phyloP scores from a whole-genome alignment of 495 filamentous ascomycete species.

The Aspergillus carlsbadensis region DNA sequence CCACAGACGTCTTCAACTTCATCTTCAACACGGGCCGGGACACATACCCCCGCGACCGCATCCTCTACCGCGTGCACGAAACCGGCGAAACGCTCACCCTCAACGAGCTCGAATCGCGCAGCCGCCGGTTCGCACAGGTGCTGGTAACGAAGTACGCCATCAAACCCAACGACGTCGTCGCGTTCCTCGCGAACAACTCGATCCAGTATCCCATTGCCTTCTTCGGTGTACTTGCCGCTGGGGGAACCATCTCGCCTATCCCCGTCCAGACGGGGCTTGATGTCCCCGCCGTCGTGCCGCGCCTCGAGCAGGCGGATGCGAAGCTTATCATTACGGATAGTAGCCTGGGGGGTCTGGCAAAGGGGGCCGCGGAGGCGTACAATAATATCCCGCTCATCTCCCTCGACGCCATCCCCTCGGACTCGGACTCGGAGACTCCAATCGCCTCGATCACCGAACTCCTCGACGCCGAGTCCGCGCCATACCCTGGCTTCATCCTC shows the following conservation, averaged over 20 bases:
- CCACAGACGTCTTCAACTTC: constrained; percentile 14
- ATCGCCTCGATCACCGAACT: not conserved
- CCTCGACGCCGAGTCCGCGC: not conserved
- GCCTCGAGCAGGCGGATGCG: constrained; percentile 9
- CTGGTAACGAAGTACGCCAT: constrained; percentile 1
- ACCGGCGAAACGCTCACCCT: constrained; percentile 10
- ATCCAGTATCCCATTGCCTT: constrained; percentile 17
- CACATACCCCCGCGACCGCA: constrained; percentile 3
- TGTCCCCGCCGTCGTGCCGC: constrained; percentile 8
- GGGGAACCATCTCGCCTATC: constrained; percentile 7
- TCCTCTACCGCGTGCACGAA: constrained; percentile 8
- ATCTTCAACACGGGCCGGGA: constrained; percentile 14
- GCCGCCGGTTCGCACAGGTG: constrained; percentile 8
- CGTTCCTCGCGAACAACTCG: constrained; percentile 10
- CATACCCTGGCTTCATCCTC: constrained; percentile 1
- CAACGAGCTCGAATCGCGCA: constrained; percentile 6
- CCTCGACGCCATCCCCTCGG: not conserved
- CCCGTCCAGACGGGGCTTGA: constrained; percentile 11
- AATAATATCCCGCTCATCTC: not conserved
- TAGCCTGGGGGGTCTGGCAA: not conserved
- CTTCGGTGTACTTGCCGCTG: constrained; percentile 12
- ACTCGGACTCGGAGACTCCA: not conserved
- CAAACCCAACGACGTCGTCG: constrained; percentile 13
- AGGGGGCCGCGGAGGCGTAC: not conserved
- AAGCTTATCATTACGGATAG: constrained; percentile 8